phyloP scores from a whole-genome alignment of 108 stramenopile genomes.

The Cyclotella choctawhatcheeana region DNA sequence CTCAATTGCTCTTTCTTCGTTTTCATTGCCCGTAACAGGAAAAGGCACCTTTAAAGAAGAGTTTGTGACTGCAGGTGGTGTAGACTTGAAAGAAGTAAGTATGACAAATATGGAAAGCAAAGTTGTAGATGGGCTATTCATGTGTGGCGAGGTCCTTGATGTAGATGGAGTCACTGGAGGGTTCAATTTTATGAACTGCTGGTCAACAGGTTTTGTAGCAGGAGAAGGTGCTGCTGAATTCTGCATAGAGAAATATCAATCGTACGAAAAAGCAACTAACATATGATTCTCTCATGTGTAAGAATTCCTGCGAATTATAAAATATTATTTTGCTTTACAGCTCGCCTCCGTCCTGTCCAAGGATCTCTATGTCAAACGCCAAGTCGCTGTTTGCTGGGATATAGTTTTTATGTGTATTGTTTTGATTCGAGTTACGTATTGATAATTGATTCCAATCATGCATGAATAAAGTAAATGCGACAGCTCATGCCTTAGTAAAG shows the following conservation, averaged over 20 bases:
- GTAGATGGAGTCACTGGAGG: constrained; percentile 93
- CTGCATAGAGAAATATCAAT: constrained; percentile 9
- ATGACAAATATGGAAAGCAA: constrained; percentile 88
- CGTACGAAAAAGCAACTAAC: not conserved
- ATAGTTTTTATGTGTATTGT: too few species aligned
- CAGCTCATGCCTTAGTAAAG: too few species aligned
- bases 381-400: constrained; percentile 67
- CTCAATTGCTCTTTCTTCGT: constrained; percentile 56
- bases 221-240: constrained; percentile 59
- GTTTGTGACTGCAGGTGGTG: constrained; percentile 94
- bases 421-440: too few species aligned
- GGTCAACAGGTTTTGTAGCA: constrained; percentile 86
- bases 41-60: constrained; percentile 94
- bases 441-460: too few species aligned
- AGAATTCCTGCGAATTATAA: not conserved
- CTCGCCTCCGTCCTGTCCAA: constrained; percentile 44
- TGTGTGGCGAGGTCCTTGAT: constrained; percentile 88
- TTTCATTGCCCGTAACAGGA: constrained; percentile 64
- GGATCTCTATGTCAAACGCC: constrained; percentile 74
- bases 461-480: too few species aligned
- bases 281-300: too few species aligned
- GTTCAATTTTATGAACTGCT: constrained; percentile 91
- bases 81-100: constrained; percentile 73
- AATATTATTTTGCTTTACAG: constrained; percentile 3
- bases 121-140: constrained; percentile 65